Conservation (phyloP, 2,329 filamentous ascomycete species). For the Colletotrichum cereale region DNA sequence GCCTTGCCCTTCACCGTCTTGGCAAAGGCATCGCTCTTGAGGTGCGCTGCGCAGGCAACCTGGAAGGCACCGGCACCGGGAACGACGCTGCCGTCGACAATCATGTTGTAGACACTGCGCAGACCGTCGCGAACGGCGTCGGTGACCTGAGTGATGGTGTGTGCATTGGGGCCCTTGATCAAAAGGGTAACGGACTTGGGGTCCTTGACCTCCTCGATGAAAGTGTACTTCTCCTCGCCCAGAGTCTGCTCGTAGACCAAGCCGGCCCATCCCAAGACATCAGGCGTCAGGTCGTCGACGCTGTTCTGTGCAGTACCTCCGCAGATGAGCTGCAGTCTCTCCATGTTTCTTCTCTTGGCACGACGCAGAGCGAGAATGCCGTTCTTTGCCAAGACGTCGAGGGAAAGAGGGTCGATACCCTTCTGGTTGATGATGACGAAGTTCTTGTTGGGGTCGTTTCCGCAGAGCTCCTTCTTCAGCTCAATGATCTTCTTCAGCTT, state of each 20-base stretch:
- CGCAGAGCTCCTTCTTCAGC: conserved; percentile 97
- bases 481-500: conserved; percentile 98
- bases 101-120: conserved; percentile 98
- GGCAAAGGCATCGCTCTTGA: conserved; percentile 87
- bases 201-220: conserved; percentile 98
- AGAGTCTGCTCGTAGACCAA: conserved; percentile 97
- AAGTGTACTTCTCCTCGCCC: conserved; percentile 99
- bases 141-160: conserved; percentile 97
- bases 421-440: conserved; percentile 99
- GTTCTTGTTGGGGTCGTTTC: conserved; percentile 90
- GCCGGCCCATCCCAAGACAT: conserved; percentile 94
- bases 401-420: conserved; percentile 95
- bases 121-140: conserved; percentile 96
- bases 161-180: conserved; percentile 97
- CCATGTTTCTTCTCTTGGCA: conserved; percentile 99
- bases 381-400: conserved; percentile 98
- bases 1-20: conserved; percentile 98
- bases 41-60: conserved; percentile 88
- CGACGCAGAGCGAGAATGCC: conserved; percentile 93
- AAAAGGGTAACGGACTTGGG: conserved; percentile 97
- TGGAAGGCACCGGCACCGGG: conserved; percentile 97
- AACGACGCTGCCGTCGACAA: conserved; percentile 96
- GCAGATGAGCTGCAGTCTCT: conserved; percentile 94
- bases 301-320: conserved; percentile 95
- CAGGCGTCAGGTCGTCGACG: conserved; percentile 90